Percentiles rank a stretch among this genome's conserved stretches.
Conservation (phyloP, 371 early-diverging fungal species). For the Synchytrium microbalum region DNA sequence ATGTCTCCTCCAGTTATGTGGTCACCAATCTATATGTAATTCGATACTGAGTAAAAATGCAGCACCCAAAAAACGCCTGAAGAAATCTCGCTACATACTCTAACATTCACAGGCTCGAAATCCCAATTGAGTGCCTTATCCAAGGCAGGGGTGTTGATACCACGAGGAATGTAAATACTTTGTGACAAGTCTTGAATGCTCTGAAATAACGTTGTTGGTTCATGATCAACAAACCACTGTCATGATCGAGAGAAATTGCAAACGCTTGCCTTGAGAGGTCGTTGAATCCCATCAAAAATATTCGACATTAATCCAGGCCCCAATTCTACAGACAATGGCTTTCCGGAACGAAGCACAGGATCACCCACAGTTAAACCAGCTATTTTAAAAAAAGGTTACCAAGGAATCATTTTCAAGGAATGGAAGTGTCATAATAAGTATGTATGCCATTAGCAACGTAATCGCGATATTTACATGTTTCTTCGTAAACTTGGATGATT, state of each 20-base stretch:
- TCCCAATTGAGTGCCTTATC: slow-evolving; percentile 91
- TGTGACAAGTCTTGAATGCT: slow-evolving; percentile 88
- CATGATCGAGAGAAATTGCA: not conserved
- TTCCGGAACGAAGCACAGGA: slow-evolving; percentile 95
- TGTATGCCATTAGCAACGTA: not conserved
- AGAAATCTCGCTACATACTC: slow-evolving; percentile 37
- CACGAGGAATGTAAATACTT: slow-evolving; percentile 99
- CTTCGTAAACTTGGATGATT: slow-evolving; percentile 99
- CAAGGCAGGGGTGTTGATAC: slow-evolving; percentile 94
- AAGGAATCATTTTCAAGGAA: slow-evolving; percentile 1
- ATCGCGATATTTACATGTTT: slow-evolving; percentile 68
- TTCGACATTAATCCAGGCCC: slow-evolving; percentile 91
- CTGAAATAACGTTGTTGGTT: slow-evolving; percentile 25
- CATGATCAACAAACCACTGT: no score
- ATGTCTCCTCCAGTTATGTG: slow-evolving; percentile 98
- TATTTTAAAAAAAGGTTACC: slow-evolving; percentile 27
- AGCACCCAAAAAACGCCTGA: not conserved
- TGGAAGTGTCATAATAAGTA: no score
- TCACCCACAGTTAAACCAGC: slow-evolving; percentile 99
- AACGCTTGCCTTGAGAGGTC: slow-evolving; percentile 79
- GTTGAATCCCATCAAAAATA: slow-evolving; percentile 99
- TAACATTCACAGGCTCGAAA: slow-evolving; percentile 86
- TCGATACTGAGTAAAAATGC: no score
- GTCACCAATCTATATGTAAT: slow-evolving; percentile 69
- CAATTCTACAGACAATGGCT: slow-evolving; percentile 98